These are phyloP conservation scores for Coemansia sp. DNA, from an alignment of 192 early-diverging fungal genomes.

Conservation along the genomic window DNA sequence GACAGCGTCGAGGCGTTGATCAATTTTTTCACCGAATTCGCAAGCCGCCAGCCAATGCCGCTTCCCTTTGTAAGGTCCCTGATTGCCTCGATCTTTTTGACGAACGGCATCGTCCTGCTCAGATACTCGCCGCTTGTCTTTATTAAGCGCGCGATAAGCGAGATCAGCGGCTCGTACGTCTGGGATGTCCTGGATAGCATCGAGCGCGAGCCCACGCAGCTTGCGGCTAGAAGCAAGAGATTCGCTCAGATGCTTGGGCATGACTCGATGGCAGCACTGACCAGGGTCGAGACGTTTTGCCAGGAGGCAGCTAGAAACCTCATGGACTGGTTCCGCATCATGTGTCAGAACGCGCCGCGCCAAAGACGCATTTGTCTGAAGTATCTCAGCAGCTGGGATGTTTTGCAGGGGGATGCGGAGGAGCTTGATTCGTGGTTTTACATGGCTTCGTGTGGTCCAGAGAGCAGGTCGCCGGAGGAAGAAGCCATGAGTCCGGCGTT, in stretches of 20 bases:
- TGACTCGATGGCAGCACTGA: not conserved
- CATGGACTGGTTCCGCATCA: conserved; percentile 35
- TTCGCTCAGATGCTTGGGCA: not conserved
- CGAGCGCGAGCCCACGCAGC: not conserved
- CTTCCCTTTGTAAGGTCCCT: conserved; percentile 39
- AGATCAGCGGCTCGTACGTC: conserved; percentile 13
- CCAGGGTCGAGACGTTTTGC: conserved; percentile 14
- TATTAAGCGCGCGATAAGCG: conserved; percentile 21
- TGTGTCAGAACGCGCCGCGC: conserved; percentile 41
- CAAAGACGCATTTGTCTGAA: conserved; percentile 35
- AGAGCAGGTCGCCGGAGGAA: not conserved
- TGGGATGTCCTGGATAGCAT: conserved; percentile 8
- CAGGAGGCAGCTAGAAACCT: conserved; percentile 25
- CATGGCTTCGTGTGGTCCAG: not conserved
- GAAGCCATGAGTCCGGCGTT: conserved; percentile 12
- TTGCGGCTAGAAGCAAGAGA: not conserved
- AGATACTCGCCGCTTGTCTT: conserved; percentile 16
- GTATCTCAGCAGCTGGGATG: conserved; percentile 34
- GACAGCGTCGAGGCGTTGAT: conserved; percentile 27
- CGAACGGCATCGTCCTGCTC: conserved; percentile 14
- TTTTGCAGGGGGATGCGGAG: conserved; percentile 45
- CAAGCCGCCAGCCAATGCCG: conserved; percentile 12
- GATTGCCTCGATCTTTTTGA: conserved; percentile 21
- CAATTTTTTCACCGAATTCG: conserved; percentile 17
- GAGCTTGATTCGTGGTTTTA: conserved; percentile 29